phyloP scores from a whole-genome alignment of 306 rosid species.

The Acacia confusa region DNA sequence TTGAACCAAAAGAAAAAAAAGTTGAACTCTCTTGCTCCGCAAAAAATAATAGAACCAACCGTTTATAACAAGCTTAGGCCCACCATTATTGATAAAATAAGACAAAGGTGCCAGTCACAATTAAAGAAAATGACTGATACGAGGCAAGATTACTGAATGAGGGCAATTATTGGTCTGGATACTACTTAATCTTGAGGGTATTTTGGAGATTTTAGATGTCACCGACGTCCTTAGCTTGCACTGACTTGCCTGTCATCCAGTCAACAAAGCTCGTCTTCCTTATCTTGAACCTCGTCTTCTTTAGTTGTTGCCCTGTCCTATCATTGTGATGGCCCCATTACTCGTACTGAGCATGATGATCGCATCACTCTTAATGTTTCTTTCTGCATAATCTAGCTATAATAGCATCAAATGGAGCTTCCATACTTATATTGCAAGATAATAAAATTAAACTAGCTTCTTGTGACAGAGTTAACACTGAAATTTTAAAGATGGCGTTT shows the following conservation, averaged over 20 bases:
- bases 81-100: neutral
- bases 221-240: neutral
- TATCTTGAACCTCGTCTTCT: too few species aligned
- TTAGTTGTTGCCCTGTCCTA: too few species aligned
- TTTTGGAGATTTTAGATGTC: neutral
- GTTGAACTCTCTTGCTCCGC: too few species aligned
- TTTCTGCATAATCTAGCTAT: neutral
- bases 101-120: neutral
- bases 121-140: neutral
- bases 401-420: neutral
- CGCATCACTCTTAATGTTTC: neutral
- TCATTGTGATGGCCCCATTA: too few species aligned
- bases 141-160: neutral
- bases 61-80: neutral
- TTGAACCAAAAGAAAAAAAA: too few species aligned
- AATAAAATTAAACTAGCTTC: slow-evolving; percentile 29
- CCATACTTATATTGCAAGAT: slow-evolving; percentile 13
- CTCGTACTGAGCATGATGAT: neutral
- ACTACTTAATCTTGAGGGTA: neutral
- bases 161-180: neutral
- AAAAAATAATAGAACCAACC: too few species aligned
- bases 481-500: slow-evolving; percentile 66
- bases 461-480: slow-evolving; percentile 45
- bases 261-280: too few species aligned
- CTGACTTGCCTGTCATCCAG: neutral